phyloP scores from a whole-genome alignment of 768 basidiomycete genomes.

The Auriscalpium microsporum region DNA sequence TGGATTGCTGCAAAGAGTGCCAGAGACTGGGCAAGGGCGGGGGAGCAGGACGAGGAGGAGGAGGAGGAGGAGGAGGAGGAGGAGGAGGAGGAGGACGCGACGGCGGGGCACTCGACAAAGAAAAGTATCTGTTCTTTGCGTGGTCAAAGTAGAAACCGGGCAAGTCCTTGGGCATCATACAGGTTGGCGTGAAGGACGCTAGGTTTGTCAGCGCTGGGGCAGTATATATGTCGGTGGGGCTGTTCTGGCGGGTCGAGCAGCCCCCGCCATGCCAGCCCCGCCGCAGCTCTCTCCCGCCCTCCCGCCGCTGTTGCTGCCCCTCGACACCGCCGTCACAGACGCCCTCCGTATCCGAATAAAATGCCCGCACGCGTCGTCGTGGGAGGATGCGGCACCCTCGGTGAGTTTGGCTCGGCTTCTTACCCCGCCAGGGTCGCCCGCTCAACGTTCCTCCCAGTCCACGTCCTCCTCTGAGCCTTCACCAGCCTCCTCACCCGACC shows the following conservation, averaged over 20 bases:
- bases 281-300: not conserved
- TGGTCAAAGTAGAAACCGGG: constrained; percentile 22
- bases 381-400: not conserved
- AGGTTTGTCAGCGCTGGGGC: no score
- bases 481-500: not conserved
- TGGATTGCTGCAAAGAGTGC: no score
- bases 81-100: no score
- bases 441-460: not conserved
- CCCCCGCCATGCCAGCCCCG: not conserved
- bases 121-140: constrained; percentile 18
- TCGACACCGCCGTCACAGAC: not conserved
- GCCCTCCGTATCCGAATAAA: not conserved
- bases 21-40: no score
- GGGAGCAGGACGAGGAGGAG: no score
- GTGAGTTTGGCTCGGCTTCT: not conserved
- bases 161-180: constrained; percentile 14
- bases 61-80: no score
- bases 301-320: not conserved
- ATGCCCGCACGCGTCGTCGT: not conserved
- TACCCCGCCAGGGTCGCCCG: not conserved
- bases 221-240: no score
- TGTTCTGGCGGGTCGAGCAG: no score
- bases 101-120: constrained; percentile 13
- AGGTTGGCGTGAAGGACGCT: constrained; percentile 1
- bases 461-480: not conserved